Evolutionary conservation across 1,284 basidiomycete species (phyloP), one percentile per base, ranked within the genome.

Genomic region (Sporisorium reilianum): DNA sequence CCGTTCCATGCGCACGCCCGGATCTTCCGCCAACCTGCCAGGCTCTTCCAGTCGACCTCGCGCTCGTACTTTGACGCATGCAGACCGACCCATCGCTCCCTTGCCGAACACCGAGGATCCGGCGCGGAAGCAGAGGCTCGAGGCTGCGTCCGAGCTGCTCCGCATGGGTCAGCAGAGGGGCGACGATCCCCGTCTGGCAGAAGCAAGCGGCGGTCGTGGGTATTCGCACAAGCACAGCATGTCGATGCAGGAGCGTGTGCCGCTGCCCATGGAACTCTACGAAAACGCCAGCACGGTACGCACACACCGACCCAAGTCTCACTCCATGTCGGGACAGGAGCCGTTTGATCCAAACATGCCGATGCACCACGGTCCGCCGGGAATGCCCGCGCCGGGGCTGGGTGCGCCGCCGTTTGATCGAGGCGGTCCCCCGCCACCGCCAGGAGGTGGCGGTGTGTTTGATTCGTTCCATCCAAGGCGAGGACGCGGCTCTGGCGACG

Each of bases 41-140:
- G 60, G 60, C 12, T 58, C 65, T 12, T 48, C 58, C 14, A 36
- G 28, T 40, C 64, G 76, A 45, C 76, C 74, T 28, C 67, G 76
- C 14, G 76, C 76, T n/a, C 56, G 72, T 16, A 78, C 76, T 0
- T 28, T 78, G 56, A 75, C 76, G 4, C 63, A 70, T 30, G 50
- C 61, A 4, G 76, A 77, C 26, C 68, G 76, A 30, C 74, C 68
- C 5, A 78, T 78, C 40, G 76, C 76, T 18, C 74, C 76, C 1
- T 44, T 78, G 40, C 74, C 76, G 14, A 70, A 70, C n/a, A 62
- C 61, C 36, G 67, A 71, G 14, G 73, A 75, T 48, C 67, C 67
- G 5, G 60, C 64, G 20, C 59, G 68, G 18, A 66, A 55, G 56
- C 73, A 75, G 40, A 48, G 64, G 38, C 55, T 71, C 18, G 73